phyloP scores from a whole-genome alignment of 768 basidiomycete genomes.

The Phanerochaete carnosa region DNA sequence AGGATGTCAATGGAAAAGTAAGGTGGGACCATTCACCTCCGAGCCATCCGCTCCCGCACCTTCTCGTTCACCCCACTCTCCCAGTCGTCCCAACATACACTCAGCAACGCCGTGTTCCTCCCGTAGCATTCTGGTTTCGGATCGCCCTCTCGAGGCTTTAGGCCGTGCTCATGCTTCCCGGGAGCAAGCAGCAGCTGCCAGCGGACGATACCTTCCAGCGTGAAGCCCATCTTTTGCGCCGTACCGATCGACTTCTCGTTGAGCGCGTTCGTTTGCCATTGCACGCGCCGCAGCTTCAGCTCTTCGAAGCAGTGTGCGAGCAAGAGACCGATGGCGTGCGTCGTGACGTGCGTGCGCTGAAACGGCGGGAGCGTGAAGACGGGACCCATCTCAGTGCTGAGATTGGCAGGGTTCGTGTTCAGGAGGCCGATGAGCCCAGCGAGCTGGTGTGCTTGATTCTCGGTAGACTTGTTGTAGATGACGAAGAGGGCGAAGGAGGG shows the following conservation, averaged over 20 bases:
- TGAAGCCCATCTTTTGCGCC: slow-evolving; percentile 61
- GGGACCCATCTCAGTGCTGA: slow-evolving; percentile 34
- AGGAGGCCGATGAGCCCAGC: slow-evolving; percentile 39
- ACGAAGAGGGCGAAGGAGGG: slow-evolving; percentile 37
- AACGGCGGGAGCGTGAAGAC: slow-evolving; percentile 32
- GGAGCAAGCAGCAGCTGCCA: slow-evolving; percentile 52
- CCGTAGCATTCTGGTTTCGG: slow-evolving; percentile 28
- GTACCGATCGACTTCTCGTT: slow-evolving; percentile 47
- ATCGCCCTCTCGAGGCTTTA: slow-evolving; percentile 19
- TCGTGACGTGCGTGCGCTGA: slow-evolving; percentile 38
- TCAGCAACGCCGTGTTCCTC: slow-evolving; percentile 30
- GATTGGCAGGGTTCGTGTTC: slow-evolving; percentile 23
- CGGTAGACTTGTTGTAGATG: slow-evolving; percentile 32
- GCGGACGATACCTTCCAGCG: slow-evolving; percentile 44
- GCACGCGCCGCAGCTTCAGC: slow-evolving; percentile 57
- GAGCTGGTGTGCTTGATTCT: slow-evolving; percentile 11
- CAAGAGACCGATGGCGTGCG: slow-evolving; percentile 35
- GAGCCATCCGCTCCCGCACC: not conserved
- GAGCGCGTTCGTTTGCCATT: slow-evolving; percentile 51
- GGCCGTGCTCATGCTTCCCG: slow-evolving; percentile 28
- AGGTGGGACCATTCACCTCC: no score
- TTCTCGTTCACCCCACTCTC: slow-evolving; percentile 21
- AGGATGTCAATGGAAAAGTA: no score
- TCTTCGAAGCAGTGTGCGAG: slow-evolving; percentile 41
- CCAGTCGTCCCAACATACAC: slow-evolving; percentile 60